Conservation (phyloP, 805 yeast genomes). For the Metschnikowia continentalis region DNA sequence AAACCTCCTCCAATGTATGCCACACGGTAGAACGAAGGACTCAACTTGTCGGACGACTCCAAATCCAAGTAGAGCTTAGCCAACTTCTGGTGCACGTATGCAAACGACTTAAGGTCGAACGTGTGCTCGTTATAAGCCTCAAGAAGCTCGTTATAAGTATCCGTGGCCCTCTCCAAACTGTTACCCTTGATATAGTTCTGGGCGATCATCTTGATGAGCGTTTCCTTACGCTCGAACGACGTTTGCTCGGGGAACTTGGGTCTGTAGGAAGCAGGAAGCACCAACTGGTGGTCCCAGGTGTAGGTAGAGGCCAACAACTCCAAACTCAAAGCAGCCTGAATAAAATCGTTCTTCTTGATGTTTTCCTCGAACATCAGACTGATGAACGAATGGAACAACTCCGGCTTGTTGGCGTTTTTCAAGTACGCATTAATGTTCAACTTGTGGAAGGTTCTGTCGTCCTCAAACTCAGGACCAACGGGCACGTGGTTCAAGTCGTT, state of each 20-base stretch:
- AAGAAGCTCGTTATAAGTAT: conserved; percentile 70
- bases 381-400: conserved; percentile 73
- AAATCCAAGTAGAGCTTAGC: conserved; percentile 64
- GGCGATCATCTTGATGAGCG: conserved; percentile 66
- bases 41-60: conserved; percentile 64
- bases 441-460: conserved; percentile 77
- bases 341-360: conserved; percentile 53
- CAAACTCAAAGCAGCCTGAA: conserved; percentile 80
- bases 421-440: conserved; percentile 72
- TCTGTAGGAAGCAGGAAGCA: conserved; percentile 51
- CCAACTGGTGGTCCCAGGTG: conserved; percentile 61
- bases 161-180: conserved; percentile 75
- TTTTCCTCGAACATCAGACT: conserved; percentile 69
- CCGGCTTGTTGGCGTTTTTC: conserved; percentile 74
- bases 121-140: conserved; percentile 69
- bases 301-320: conserved; percentile 75
- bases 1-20: conserved; percentile 81
- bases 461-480: conserved; percentile 76
- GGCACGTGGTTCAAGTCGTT: conserved; percentile 73
- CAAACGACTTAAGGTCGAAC: conserved; percentile 71
- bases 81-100: conserved; percentile 64
- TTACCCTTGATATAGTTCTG: conserved; percentile 64
- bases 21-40: conserved; percentile 76
- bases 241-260: conserved; percentile 80
- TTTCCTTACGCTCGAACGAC: conserved; percentile 76